These are phyloP conservation scores for Lupinus albus DNA, from an alignment of 306 rosid species.

Conservation along the genomic window DNA sequence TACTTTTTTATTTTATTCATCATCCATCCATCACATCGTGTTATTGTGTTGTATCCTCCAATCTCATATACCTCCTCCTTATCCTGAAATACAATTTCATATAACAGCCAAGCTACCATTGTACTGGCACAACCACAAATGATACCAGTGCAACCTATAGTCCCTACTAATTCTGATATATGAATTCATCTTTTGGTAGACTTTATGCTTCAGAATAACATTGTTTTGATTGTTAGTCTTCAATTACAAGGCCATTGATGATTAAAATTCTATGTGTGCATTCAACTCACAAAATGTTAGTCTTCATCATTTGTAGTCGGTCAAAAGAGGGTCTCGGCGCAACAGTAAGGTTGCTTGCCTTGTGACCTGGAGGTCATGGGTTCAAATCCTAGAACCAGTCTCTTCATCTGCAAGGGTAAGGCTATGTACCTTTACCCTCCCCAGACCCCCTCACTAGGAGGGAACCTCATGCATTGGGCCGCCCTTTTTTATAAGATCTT, in stretches of 20 bases:
- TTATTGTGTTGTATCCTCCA: too few relatives aligned
- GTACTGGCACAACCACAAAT: background rate
- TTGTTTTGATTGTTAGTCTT: conserved; percentile 11
- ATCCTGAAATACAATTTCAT: conserved; percentile 10
- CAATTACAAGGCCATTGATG: background rate
- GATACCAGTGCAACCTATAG: conserved; percentile 13
- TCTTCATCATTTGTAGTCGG: conserved; percentile 16
- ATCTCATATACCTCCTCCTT: conserved; percentile 7
- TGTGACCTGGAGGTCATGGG: too few relatives aligned
- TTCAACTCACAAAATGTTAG: background rate
- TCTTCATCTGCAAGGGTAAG: too few relatives aligned
- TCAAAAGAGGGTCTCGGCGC: too few relatives aligned
- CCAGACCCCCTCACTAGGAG: too few relatives aligned
- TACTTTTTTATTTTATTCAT: conserved; percentile 11
- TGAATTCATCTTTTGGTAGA: conserved; percentile 6
- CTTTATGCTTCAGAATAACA: conserved; percentile 13
- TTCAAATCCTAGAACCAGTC: too few relatives aligned
- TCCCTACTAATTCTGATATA: conserved; percentile 26
- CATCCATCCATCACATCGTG: background rate
- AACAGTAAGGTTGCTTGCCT: too few relatives aligned
- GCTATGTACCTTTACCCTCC: too few relatives aligned
- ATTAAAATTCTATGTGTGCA: conserved; percentile 18
- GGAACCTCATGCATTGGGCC: too few relatives aligned
- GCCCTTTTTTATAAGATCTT: conserved; percentile 20
- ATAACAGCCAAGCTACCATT: conserved; percentile 8